Evolutionary conservation across 2,329 filamentous ascomycete species (phyloP), one percentile per base, ranked within the genome.

Genomic region (Calcarisporium arbuscula): DNA sequence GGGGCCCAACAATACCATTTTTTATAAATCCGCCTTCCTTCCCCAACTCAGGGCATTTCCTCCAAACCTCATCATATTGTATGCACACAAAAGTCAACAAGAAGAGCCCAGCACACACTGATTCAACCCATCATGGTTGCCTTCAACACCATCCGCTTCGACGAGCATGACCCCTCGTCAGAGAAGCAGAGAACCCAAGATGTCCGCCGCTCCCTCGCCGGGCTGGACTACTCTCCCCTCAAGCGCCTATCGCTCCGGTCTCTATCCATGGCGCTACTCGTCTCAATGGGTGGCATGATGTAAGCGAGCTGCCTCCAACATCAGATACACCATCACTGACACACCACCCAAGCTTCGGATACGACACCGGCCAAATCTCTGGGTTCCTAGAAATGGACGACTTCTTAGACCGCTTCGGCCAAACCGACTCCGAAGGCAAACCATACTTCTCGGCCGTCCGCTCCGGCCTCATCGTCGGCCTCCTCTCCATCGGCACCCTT

Each of bases 401-500:
- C 49, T 79, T 77, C 51, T 49, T 68, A 3, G 46, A 56, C 5
- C 63, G 72, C 4, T 78, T 78, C 40, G 70, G 64, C 12, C 49
- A 71, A 38, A 48, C 48, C 4, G 47, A 60, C 6, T 36, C 52
- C 15, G 42, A 67, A 5, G 66, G 62, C n/a, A 42, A 57, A 1
- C 53, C 53, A 9, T 51, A 49, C 15, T 80, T 80, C 34, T 67
- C 61, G 39, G 65, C 68, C 19, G 70, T 70, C 6, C 64, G 74
- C 22, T 72, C 70, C 27, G 76, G 76, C 19, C 67, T 76, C 8
- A 76, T 80, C 21, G 74, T 79, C 33, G 72, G 60, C 28, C 61
- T 80, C 7, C 61, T 76, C 9, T 74, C 70, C 12, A 76, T 78
- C 37, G 75, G 75, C 28, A 77, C 74, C 1, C 62, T 82, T 5